Evolutionary conservation across 441 rosid genomes (phyloP), one percentile per base, ranked within the genome.

Genomic region (Dalechampia spathulata): DNA sequence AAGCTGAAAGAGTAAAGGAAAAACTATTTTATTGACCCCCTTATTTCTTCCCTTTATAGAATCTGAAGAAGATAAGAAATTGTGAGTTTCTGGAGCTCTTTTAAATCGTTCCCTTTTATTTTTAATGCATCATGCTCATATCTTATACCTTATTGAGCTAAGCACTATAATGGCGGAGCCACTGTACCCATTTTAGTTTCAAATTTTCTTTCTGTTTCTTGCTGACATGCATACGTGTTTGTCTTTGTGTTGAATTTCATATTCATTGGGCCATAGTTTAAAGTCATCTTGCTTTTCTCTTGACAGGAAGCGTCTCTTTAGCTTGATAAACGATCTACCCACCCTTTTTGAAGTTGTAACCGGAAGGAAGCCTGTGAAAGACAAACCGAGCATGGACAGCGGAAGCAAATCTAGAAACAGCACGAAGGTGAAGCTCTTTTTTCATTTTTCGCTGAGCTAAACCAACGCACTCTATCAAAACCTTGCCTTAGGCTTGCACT

Each of bases 331-430:
- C 66, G 95, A 87, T 62, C 77, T 79, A 49, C 95, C 95, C 23
- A 83, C 96, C 51, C 83, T 91, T 32, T 85, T 82, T 61, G 98
- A 87, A 67, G 85, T 83, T 44, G 87, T 91, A 25, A 79, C 93
- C 1, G 93, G 78, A 61, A 79, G 83, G 73, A 82, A 77, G 47
- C 69, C 83, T 16, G 59, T 57, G 60, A 83, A 83, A 75, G 94
- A 87, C 47, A 83, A 83, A 66, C 83, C 92, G 19, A 73, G 71
- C 52, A 68, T 69, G 71, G 93, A 83, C 42, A 67, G 78, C 10
- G 81, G 88, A 61, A 83, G 96, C 86, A 87, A 83, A 75, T 83
- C 87, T 40, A 67, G 71, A 68, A 83, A 78, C 55, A 80, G 79
- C 62, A 54, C 78, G 9, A 87, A 82, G 83, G 96, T 90, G 58